Evolutionary conservation across 2,329 filamentous ascomycete genomes (phyloP).

Genomic region (Fusarium longipes): DNA sequence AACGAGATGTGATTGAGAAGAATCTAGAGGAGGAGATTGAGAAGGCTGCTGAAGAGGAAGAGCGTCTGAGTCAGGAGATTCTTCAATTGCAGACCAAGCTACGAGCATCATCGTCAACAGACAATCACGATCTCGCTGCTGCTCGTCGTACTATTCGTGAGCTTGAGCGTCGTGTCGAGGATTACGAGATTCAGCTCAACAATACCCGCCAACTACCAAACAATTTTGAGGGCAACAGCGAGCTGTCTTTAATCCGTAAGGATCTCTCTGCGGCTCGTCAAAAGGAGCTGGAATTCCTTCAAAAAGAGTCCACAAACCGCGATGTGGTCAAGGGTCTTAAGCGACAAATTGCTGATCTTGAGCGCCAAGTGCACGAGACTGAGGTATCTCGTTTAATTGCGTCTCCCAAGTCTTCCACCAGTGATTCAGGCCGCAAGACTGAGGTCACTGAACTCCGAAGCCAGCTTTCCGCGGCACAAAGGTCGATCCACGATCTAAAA

Average conservation of each 20-base stretch:
- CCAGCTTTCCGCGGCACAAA: slow-evolving; percentile 70
- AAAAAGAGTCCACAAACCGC: slow-evolving; percentile 73
- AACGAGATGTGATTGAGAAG: slow-evolving; percentile 69
- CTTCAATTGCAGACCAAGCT: slow-evolving; percentile 61
- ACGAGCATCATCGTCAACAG: slow-evolving; percentile 59
- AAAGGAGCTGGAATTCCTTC: slow-evolving; percentile 72
- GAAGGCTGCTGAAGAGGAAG: slow-evolving; percentile 73
- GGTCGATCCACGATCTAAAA: slow-evolving; percentile 67
- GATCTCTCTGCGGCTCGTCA: slow-evolving; percentile 73
- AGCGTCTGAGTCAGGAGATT: slow-evolving; percentile 67
- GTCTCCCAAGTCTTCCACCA: slow-evolving; percentile 60
- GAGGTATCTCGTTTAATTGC: slow-evolving; percentile 63
- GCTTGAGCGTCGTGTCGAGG: slow-evolving; percentile 70
- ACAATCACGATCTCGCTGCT: slow-evolving; percentile 65
- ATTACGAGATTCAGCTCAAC: slow-evolving; percentile 61
- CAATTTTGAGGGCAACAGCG: slow-evolving; percentile 58
- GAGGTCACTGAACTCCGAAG: slow-evolving; percentile 69
- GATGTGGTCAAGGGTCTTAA: slow-evolving; percentile 72
- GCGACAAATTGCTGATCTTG: slow-evolving; percentile 72
- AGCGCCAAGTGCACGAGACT: slow-evolving; percentile 74
- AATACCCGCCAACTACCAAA: slow-evolving; percentile 50
- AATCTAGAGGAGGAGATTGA: slow-evolving; percentile 75
- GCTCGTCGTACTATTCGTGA: slow-evolving; percentile 72
- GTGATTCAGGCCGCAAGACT: slow-evolving; percentile 64
- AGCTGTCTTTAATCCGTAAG: slow-evolving; percentile 70